A percentile compares a stretch with the other conserved stretches of the same genome.
phyloP scores from a whole-genome alignment of 2,329 filamentous ascomycete genomes.

The Nothomitra cinnamomea region DNA sequence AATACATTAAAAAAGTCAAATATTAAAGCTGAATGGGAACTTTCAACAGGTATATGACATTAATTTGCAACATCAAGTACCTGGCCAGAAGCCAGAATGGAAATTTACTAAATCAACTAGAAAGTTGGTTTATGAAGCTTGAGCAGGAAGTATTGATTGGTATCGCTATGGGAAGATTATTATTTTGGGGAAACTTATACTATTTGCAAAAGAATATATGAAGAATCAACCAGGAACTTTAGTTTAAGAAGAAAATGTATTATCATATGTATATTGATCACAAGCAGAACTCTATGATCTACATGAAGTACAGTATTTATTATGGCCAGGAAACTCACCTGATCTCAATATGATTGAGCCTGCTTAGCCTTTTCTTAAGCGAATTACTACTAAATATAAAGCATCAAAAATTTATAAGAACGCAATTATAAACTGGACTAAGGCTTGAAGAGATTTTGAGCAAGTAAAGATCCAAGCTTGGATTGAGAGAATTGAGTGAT shows the following conservation, averaged over 20 bases:
- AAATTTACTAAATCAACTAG: constrained; percentile 1
- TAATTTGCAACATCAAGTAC: background rate
- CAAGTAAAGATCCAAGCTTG: background rate
- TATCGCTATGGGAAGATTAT: background rate
- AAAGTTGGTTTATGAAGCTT: background rate
- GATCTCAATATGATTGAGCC: too few species aligned
- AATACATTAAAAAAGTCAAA: background rate
- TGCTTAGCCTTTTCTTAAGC: background rate
- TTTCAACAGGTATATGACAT: background rate
- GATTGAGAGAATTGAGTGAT: background rate
- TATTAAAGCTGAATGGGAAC: background rate
- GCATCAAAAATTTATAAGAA: background rate
- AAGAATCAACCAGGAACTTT: background rate
- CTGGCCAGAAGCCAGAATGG: background rate
- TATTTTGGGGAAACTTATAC: background rate
- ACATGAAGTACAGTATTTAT: background rate
- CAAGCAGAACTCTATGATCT: background rate
- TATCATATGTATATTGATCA: background rate
- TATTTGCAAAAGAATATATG: too few species aligned
- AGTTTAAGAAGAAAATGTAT: background rate
- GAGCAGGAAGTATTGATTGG: background rate
- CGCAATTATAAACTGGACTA: background rate
- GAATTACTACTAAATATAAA: background rate
- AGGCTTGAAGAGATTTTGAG: background rate
- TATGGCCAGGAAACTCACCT: background rate